Base-by-base conservation (phyloP, 1,284 basidiomycete genomes). In the Ceratobasidium sp. region DNA sequence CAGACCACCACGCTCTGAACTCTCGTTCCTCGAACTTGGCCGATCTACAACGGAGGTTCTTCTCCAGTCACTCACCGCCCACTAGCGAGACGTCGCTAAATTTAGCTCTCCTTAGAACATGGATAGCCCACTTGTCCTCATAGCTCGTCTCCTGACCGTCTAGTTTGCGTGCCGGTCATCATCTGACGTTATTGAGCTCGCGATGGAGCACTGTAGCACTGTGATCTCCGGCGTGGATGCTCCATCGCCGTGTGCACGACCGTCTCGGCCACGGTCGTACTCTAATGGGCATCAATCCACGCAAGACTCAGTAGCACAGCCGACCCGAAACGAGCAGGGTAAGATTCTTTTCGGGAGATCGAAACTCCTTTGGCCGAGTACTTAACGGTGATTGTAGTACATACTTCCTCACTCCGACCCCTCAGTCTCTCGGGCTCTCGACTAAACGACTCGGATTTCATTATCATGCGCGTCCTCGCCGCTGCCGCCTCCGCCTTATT, bases 361-460 rank as follows among this genome's bases (percentile, higher is more conserved):
- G n/a, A n/a, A 67, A 15, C 44, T 44, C 13, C 44, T 51, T 46
- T 33, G 26, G 12, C 40, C 9, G 44, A 33, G 23, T 49, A 67
- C 40, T 67, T 67, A 67, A 67, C 40, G 64, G 12, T 3, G n/a
- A 9, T 18, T 67, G n/a, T n/a, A n/a, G n/a, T n/a, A n/a, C 64
- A 26, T 9, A 15, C n/a, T 23, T 49, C 0, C 18, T 51, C 46
- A 49, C 64, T 3, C 12, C 26, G 6, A 46, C 44, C n/a, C 42
- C 18, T 18, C 46, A 33, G 44, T 51, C n/a, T n/a, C n/a, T n/a
- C n/a, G n/a, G n/a, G n/a, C 10, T 40, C 26, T 28, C 26, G n/a
- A 49, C 44, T 3, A 5, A 44, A 10, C 26, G 2, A 42, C 6
- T 7, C 40, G 23, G 23, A 28, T 6, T 46, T 56, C n/a, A 12